Base-by-base conservation (phyloP, 805 yeast species). In the Grigorovia transvaalensis region DNA sequence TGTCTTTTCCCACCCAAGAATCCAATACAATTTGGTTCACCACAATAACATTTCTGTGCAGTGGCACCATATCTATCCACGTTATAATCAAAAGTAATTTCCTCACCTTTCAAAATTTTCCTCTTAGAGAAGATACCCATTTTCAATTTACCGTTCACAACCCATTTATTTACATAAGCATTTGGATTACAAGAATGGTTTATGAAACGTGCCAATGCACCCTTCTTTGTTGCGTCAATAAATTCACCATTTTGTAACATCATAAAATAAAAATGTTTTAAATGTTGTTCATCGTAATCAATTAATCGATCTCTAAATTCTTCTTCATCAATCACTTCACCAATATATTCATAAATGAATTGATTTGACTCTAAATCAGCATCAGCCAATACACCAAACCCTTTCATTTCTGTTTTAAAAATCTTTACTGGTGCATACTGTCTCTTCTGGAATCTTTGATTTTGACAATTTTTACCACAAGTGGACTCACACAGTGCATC, bases 1-100 rank as follows among this genome's bases (percentile, higher is more conserved):
- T 93, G 99, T 2, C 96, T 91, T 68, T 89, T 90, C 48, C 99
- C 99, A 57, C 98, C 99, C 73, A 91, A 80, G 57, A 85, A 84
- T 38, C 97, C 96, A 45, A 88, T 76, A 76, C 99, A 91, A 68
- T 88, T 90, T 30, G 85, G 75, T 57, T 89, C 95, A 2, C 95
- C 96, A 71, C 99, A 91, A 68, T 85, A 86, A 70, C 99, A 91
- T 35, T 86, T 85, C 70, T 93, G 98, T 13, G 95, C 88, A 53
- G 82, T 84, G 1, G 97, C 95, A 33, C 99, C 99, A 66, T 90
- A 91, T 56, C 98, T 75, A 68, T 91, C 99, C 38, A 93, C 98
- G 62, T 91, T 91, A 68, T 91, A 91, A 59, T 74, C 74, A 56
- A 73, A 74, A 0, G 97, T 88, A 58, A 91, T 80, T 65, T 91